Percentiles rank a stretch among this genome's conserved stretches.
Evolutionary conservation across 73 alveolate species (phyloP).

Genomic region (Paramecium pentaurelia): DNA sequence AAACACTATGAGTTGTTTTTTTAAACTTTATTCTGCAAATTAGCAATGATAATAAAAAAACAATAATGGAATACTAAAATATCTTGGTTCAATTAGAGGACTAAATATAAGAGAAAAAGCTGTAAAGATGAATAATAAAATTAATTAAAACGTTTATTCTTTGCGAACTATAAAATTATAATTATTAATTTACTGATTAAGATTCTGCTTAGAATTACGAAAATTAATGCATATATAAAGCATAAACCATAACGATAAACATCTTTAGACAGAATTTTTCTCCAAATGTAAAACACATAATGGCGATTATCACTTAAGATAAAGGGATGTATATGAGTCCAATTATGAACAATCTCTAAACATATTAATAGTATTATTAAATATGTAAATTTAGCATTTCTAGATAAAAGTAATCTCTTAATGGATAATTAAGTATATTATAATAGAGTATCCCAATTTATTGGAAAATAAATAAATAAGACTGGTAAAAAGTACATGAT

Average conservation of each 20-base stretch:
- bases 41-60: not conserved
- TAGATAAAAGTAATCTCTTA: not conserved
- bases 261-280: conserved; percentile 36
- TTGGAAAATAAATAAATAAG: too few relatives aligned
- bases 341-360: not conserved
- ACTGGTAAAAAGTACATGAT: not conserved
- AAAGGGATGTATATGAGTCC: conserved; percentile 57
- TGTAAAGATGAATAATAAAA: conserved; percentile 11
- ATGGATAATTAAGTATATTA: not conserved
- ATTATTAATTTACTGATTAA: not conserved
- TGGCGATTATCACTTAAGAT: conserved; percentile 64
- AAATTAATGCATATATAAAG: not conserved
- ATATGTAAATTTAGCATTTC: not conserved
- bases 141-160: not conserved
- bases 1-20: not conserved
- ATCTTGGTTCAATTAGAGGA: conserved; percentile 46
- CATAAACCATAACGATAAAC: not conserved
- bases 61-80: not conserved
- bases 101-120: not conserved
- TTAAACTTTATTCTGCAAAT: not conserved
- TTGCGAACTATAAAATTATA: not conserved
- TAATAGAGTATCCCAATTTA: too few relatives aligned
- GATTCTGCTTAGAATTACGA: not conserved
- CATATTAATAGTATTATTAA: not conserved
- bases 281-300: conserved; percentile 67